These are phyloP conservation scores for Yarrowia galli DNA, from an alignment of 1,139 yeast genomes.

Conservation along the genomic window DNA sequence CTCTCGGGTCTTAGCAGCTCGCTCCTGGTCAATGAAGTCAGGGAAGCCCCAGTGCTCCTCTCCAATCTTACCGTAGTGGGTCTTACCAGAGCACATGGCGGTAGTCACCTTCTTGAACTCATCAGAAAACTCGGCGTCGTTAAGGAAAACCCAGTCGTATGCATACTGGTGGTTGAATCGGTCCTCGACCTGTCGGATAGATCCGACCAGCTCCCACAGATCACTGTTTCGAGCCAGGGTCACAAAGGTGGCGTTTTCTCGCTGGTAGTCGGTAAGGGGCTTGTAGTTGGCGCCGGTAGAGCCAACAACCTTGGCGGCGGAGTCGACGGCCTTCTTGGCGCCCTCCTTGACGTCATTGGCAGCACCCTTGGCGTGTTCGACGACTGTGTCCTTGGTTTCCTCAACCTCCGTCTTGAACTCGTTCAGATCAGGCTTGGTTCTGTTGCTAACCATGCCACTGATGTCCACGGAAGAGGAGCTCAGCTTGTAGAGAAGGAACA, in stretches of 20 bases:
- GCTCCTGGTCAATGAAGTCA: constrained; percentile 63
- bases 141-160: constrained; percentile 81
- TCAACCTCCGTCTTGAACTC: constrained; percentile 30
- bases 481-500: constrained; percentile 52
- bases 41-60: constrained; percentile 78
- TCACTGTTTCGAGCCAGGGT: constrained; percentile 76
- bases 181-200: constrained; percentile 72
- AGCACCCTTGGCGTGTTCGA: constrained; percentile 33
- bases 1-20: constrained; percentile 61
- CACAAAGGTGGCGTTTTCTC: constrained; percentile 65
- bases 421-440: constrained; percentile 38
- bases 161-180: constrained; percentile 70
- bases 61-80: constrained; percentile 70
- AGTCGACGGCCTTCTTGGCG: constrained; percentile 34
- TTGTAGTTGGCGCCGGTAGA: not conserved
- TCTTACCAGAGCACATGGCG: constrained; percentile 63
- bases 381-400: constrained; percentile 39
- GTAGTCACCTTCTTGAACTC: constrained; percentile 57
- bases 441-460: constrained; percentile 41
- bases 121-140: constrained; percentile 65
- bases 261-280: constrained; percentile 18
- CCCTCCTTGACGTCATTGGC: constrained; percentile 38
- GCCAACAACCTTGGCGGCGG: constrained; percentile 2
- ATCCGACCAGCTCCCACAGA: constrained; percentile 61
- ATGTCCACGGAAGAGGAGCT: constrained; percentile 49